Evolutionary conservation across 352 stramenopile genomes (phyloP), one percentile per base, ranked within the genome.

Genomic region (Phytophthora megakarya): DNA sequence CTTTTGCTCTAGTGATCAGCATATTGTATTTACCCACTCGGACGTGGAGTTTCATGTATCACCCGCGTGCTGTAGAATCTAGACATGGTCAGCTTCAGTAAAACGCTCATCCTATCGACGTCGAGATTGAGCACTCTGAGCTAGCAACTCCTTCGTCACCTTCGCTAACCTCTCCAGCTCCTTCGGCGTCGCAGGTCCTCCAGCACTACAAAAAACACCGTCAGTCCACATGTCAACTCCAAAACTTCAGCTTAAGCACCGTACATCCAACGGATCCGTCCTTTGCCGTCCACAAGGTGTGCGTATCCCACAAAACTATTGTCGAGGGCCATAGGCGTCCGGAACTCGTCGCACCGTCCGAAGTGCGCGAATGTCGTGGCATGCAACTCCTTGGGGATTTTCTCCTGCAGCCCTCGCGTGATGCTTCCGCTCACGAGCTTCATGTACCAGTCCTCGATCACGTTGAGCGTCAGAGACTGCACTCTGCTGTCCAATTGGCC

Each of bases 361-460:
- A 93, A 95, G 56, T 91, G 72, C 44, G 79, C 72, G 40, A 84
- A 87, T 30, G 83, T 89, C 45, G 61, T 67, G 10, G 74, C 71
- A 54, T 90, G 80, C 30, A 84, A 61, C 38, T 70, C 58, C 19
- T 65, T 52, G 0, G 84, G 75, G 4, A 65, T 86, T 49, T 87
- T 82, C 28, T 80, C 35, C 61, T 82, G 63, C 58, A 95, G 63
- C 0, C 86, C 86, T 8, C 65, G 70, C 16, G 73, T 76, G 55
- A 95, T 95, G 28, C 81, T 90, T 0, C 72, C 62, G 22, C 84
- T 76, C 43, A 95, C 79, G 19, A 92, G 62, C 71, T 92, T 92
- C 78, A 93, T 92, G 75, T 95, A 95, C 87, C 87, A 95, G 56
- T 95, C 87, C 55, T 95, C 87, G 19, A 95, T 90, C 65, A 95